A percentile compares a stretch with the other conserved stretches of the same genome.
phyloP scores from a whole-genome alignment of 441 rosid species.

The Erodium texanum region DNA sequence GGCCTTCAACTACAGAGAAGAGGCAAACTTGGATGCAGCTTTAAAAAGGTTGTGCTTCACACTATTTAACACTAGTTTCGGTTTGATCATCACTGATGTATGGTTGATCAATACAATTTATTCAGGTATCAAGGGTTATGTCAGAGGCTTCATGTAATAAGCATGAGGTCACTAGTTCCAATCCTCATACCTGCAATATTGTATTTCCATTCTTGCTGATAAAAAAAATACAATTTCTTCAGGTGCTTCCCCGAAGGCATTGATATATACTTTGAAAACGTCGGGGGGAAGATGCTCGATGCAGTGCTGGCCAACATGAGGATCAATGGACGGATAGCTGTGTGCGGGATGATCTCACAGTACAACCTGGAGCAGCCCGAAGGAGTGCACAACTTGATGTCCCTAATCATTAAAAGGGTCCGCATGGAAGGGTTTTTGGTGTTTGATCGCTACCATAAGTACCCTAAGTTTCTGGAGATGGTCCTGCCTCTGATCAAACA shows the following conservation, averaged over 20 bases:
- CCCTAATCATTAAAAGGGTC: conserved; percentile 15
- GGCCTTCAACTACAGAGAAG: conserved; percentile 27
- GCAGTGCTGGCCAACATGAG: conserved; percentile 37
- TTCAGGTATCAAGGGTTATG: no score
- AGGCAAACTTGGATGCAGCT: conserved; percentile 12
- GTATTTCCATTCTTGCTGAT: no score
- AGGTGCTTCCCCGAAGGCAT: conserved; percentile 37
- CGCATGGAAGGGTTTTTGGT: conserved; percentile 25
- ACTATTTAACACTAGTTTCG: neutral
- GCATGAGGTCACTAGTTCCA: no score
- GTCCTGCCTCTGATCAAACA: conserved; percentile 24
- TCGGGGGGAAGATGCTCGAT: conserved; percentile 41
- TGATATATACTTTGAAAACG: conserved; percentile 41
- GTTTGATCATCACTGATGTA: no score
- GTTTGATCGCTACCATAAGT: conserved; percentile 8
- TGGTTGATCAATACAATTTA: no score
- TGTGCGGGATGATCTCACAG: conserved; percentile 34
- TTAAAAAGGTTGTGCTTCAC: conserved; percentile 15
- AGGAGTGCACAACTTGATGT: conserved; percentile 24
- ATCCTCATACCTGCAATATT: no score
- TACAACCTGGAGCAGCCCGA: conserved; percentile 28
- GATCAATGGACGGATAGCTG: conserved; percentile 23
- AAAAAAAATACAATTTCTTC: no score
- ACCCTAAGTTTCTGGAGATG: conserved; percentile 23
- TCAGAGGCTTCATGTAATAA: no score